Percentiles rank a stretch among this genome's conserved stretches.
These are phyloP conservation scores for Hortaea werneckii DNA, from an alignment of 2,329 filamentous ascomycete species.

Conservation along the genomic window DNA sequence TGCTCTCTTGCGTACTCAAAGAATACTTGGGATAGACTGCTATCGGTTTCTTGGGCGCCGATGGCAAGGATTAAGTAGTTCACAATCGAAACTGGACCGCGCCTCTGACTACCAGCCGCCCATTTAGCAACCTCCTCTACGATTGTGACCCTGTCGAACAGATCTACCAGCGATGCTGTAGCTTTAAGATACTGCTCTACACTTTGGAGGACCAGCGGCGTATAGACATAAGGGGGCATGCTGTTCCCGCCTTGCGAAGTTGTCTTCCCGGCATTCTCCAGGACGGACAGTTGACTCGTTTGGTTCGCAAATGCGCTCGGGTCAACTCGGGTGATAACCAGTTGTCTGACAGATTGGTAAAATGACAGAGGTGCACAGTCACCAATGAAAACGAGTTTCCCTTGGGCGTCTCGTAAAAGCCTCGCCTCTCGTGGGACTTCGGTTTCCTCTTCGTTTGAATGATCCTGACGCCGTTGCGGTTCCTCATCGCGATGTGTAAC, in stretches of 20 bases:
- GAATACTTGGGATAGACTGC: constrained; percentile 36
- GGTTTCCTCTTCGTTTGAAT: background rate
- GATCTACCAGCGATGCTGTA: constrained; percentile 39
- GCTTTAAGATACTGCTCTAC: constrained; percentile 34
- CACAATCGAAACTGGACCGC: constrained; percentile 16
- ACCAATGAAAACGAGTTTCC: constrained; percentile 45
- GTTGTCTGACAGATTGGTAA: constrained; percentile 41
- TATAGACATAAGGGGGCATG: background rate
- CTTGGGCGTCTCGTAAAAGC: constrained; percentile 31
- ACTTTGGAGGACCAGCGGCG: background rate
- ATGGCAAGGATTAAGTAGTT: constrained; percentile 44
- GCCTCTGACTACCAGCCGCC: constrained; percentile 2
- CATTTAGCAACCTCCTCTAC: constrained; percentile 20
- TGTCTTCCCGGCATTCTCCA: background rate
- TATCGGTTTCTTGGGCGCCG: constrained; percentile 35
- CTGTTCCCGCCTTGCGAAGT: background rate
- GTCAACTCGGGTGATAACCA: constrained; percentile 38
- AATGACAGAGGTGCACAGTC: constrained; percentile 45
- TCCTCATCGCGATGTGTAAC: background rate
- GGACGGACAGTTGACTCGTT: background rate
- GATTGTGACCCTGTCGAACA: constrained; percentile 35
- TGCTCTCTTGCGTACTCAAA: constrained; percentile 37
- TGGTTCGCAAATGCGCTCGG: constrained; percentile 19
- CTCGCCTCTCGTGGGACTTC: background rate
- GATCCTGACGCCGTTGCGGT: background rate